Evolutionary conservation across 805 yeast species (phyloP), one percentile per base, ranked within the genome.

Genomic region (Ogataea ramenticola): DNA sequence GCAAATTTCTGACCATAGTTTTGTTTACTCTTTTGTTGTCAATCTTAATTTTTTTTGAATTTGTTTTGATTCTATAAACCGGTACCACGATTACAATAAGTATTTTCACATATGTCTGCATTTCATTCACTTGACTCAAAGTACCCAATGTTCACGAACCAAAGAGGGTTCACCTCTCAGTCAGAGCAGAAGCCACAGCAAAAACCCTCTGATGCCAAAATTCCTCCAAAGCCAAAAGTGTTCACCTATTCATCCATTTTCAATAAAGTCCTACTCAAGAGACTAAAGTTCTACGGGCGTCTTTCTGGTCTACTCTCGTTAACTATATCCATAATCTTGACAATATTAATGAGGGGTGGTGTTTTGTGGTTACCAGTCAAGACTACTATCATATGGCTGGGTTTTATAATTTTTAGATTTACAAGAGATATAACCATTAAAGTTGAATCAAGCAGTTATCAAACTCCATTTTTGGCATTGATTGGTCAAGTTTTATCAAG

Each of bases 201-300:
- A 4, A 29, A 19, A 20, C 37, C 24, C 17, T 16, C 37, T 4
- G 19, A 3, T n/a, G 24, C 37, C 10, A 7, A 17, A 17, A 4
- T 24, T 8, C 6, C n/a, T 7, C 26, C 37, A 15, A 30, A 39
- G 24, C 54, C 49, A 41, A 53, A 53, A 41, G 49, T 46, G 24
- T 51, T 49, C 43, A 51, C 49, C 15, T 60, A 60, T 42, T 33
- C 56, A 19, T 46, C 51, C 22, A 46, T 53, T 4, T 54, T 57
- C 26, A 48, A 54, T 11, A 56, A 52, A 38, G 58, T 58, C 9
- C 48, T 49, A 34, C 39, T 44, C 32, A 50, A 54, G 31, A 50
- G 70, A 45, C 42, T 65, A 46, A 49, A 46, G 36, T 65, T 52
- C 46, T 62, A 54, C 45, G 50, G 54, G 20, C 49, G 65, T 36